Evolutionary conservation across 2,329 filamentous ascomycete genomes (phyloP).

Genomic region (Diaporthe eres): DNA sequence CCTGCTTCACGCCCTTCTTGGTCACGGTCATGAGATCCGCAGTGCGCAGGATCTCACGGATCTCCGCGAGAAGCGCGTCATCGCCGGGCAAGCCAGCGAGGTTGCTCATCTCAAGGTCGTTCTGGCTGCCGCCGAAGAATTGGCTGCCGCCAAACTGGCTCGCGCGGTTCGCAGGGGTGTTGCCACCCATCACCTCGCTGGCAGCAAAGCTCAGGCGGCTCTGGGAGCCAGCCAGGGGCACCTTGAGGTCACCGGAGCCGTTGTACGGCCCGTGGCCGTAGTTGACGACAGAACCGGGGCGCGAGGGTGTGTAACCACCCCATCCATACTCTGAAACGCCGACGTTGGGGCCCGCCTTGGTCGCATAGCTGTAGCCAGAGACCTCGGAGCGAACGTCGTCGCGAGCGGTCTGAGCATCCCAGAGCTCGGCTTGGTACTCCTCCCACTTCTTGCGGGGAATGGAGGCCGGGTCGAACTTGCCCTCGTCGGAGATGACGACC

Average conservation of each 20-base stretch:
- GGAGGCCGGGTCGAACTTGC: slow-evolving; percentile 93
- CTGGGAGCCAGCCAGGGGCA: slow-evolving; percentile 64
- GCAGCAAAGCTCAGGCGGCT: slow-evolving; percentile 84
- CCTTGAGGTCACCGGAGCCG: slow-evolving; percentile 55
- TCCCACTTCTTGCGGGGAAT: slow-evolving; percentile 99
- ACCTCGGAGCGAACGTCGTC: slow-evolving; percentile 87
- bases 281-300: slow-evolving; percentile 69
- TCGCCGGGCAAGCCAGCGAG: slow-evolving; percentile 85
- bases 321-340: slow-evolving; percentile 79
- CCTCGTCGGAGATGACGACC: slow-evolving; percentile 94
- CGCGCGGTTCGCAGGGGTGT: slow-evolving; percentile 63
- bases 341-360: slow-evolving; percentile 71
- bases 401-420: slow-evolving; percentile 91
- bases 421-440: slow-evolving; percentile 97
- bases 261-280: slow-evolving; percentile 64
- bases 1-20: slow-evolving; percentile 97
- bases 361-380: slow-evolving; percentile 95
- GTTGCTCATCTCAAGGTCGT: slow-evolving; percentile 82
- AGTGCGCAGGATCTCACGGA: slow-evolving; percentile 90
- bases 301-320: slow-evolving; percentile 66
- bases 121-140: slow-evolving; percentile 68
- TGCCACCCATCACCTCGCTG: slow-evolving; percentile 69
- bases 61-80: slow-evolving; percentile 92
- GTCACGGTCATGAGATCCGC: slow-evolving; percentile 98
- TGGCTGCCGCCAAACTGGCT: slow-evolving; percentile 74